These are phyloP conservation scores for Pachyrhizus erosus DNA, from an alignment of 306 rosid genomes.

Conservation along the genomic window DNA sequence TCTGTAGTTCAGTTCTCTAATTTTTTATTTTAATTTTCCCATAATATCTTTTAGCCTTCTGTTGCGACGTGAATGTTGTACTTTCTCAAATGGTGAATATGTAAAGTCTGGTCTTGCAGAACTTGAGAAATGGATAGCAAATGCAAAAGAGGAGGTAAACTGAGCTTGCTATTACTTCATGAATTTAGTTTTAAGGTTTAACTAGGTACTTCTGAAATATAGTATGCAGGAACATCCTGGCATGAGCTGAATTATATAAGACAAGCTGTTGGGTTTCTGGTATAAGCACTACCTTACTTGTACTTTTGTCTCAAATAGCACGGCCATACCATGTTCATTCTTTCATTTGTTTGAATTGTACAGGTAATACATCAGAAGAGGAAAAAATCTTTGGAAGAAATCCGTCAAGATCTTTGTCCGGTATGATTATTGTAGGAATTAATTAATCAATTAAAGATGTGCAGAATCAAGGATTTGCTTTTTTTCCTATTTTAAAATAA, in stretches of 20 bases:
- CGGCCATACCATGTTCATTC: not conserved
- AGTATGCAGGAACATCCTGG: conserved; percentile 92
- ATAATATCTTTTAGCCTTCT: conserved; percentile 60
- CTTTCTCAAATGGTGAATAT: conserved; percentile 92
- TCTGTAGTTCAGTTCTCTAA: not conserved
- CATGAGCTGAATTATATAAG: conserved; percentile 84
- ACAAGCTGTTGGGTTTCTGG: conserved; percentile 95
- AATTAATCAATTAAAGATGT: no score
- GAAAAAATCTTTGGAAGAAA: conserved; percentile 84
- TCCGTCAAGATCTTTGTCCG: conserved; percentile 87
- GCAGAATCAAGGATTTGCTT: no score
- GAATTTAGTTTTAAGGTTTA: conserved; percentile 18
- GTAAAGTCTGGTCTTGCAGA: conserved; percentile 93
- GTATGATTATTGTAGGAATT: conserved; percentile 65
- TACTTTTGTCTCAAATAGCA: not conserved
- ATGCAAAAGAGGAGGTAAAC: conserved; percentile 74
- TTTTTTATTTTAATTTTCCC: conserved; percentile 14
- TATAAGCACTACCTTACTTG: conserved; percentile 37
- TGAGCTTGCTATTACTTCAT: not conserved
- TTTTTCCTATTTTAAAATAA: no score
- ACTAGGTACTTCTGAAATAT: conserved; percentile 42
- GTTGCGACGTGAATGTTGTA: conserved; percentile 88
- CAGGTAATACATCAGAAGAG: conserved; percentile 94
- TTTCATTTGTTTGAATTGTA: conserved; percentile 33
- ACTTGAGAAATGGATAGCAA: conserved; percentile 86